Evolutionary conservation across 1,284 basidiomycete genomes (phyloP).

Genomic region (Vanrija sp.): DNA sequence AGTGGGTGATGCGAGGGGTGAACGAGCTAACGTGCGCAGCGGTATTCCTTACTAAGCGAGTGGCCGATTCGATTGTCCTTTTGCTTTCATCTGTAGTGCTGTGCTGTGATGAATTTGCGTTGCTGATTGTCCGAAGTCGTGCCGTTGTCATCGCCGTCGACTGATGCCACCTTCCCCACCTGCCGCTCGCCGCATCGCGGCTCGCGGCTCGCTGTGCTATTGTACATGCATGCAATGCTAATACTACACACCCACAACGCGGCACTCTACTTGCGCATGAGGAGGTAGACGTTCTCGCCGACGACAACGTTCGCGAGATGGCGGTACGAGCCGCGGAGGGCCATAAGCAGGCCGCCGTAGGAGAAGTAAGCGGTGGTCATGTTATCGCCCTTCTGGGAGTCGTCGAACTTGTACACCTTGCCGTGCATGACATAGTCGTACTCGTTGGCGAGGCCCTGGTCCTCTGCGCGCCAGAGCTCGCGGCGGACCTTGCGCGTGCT

Average conservation of each 20-base stretch:
- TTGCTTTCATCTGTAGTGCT: too few relatives aligned
- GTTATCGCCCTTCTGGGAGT: conserved; percentile 59
- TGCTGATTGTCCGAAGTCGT: too few relatives aligned
- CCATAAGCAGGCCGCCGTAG: conserved; percentile 95
- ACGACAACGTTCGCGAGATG: conserved; percentile 90
- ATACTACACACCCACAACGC: too few relatives aligned
- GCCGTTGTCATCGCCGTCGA: too few relatives aligned
- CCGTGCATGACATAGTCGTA: conserved; percentile 99
- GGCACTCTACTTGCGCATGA: conserved; percentile 67
- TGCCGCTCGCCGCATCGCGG: too few relatives aligned
- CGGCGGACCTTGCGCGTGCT: conserved; percentile 70
- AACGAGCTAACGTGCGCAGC: conserved; percentile 8
- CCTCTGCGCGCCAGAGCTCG: conserved; percentile 70
- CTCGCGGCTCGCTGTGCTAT: too few relatives aligned
- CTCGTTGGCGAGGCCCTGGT: conserved; percentile 85
- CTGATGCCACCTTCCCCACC: too few relatives aligned
- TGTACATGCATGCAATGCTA: too few relatives aligned
- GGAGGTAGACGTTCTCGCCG: conserved; percentile 85
- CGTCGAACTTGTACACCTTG: conserved; percentile 98
- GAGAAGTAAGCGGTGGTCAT: conserved; percentile 81
- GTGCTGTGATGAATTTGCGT: too few relatives aligned
- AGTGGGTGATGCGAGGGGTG: conserved; percentile 24
- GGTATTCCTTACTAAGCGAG: conserved; percentile 34
- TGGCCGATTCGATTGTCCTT: not conserved
- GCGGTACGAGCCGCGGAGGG: conserved; percentile 85